Conservation (phyloP, 2,329 filamentous ascomycete genomes). For the Dactylellina haptotyla region DNA sequence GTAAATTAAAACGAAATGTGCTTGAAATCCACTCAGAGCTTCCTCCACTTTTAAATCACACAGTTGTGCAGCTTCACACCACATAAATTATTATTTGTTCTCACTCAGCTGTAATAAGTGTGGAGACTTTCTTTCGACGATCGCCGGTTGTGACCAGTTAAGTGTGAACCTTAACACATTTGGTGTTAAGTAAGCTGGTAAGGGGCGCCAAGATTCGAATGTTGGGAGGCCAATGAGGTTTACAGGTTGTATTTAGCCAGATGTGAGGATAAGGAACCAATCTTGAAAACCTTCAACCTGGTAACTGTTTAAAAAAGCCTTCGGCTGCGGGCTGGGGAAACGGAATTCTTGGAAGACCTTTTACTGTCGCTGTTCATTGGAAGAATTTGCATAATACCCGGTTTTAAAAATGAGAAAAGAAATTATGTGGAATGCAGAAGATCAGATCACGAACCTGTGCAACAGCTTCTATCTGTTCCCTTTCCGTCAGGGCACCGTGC, state of each 20-base stretch:
- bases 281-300: conserved; percentile 23
- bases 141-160: neutral
- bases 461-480: conserved; percentile 20
- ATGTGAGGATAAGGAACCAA: conserved; percentile 42
- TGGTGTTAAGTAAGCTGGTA: conserved; percentile 30
- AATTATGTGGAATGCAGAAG: conserved; percentile 22
- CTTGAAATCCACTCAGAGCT: no score
- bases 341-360: conserved; percentile 33
- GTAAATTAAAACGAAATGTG: neutral
- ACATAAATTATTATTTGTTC: no score
- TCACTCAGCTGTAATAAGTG: neutral
- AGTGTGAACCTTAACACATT: conserved; percentile 2
- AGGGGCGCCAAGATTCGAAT: conserved; percentile 38
- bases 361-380: conserved; percentile 12
- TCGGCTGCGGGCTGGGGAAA: conserved; percentile 38
- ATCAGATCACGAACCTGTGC: conserved; percentile 44
- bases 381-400: conserved; percentile 45
- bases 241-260: conserved; percentile 49
- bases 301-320: conserved; percentile 51
- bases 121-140: neutral
- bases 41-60: neutral
- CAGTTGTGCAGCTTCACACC: no score
- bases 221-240: conserved; percentile 30
- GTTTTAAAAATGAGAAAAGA: conserved; percentile 51
- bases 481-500: conserved; percentile 6